phyloP scores from a whole-genome alignment of 495 filamentous ascomycete species.

The Penicillium ucsense region DNA sequence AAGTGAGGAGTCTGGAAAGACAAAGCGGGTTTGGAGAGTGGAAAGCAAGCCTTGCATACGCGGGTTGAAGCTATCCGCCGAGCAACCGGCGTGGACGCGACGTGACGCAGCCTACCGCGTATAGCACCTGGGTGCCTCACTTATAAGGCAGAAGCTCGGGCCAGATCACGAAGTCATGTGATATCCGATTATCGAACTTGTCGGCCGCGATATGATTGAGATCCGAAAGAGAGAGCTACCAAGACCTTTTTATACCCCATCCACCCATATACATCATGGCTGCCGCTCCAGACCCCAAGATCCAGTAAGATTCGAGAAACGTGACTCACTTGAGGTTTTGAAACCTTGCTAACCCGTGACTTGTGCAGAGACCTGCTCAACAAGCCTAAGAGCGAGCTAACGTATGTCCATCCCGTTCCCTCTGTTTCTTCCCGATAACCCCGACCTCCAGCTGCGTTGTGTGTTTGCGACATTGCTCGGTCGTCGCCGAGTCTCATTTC shows the following conservation, averaged over 20 bases:
- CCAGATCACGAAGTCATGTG: constrained; percentile 8
- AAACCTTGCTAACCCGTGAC: constrained; percentile 7
- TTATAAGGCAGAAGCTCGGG: background rate
- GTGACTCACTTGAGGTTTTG: constrained; percentile 7
- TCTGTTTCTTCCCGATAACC: background rate
- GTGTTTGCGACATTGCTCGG: no score
- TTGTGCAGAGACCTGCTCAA: constrained; percentile 60
- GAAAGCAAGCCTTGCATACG: constrained; percentile 33
- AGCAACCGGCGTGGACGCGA: constrained; percentile 39
- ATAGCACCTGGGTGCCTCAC: background rate
- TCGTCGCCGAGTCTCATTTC: no score
- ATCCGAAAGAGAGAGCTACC: background rate
- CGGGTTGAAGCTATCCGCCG: constrained; percentile 25
- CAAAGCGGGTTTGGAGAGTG: constrained; percentile 17
- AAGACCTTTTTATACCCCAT: constrained; percentile 21
- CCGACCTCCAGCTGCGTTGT: background rate
- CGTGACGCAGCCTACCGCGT: constrained; percentile 25
- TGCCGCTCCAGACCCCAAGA: constrained; percentile 51
- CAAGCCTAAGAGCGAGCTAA: constrained; percentile 73
- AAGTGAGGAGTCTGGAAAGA: constrained; percentile 1
- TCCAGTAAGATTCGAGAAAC: constrained; percentile 50
- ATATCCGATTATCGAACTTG: constrained; percentile 1
- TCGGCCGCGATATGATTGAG: constrained; percentile 1
- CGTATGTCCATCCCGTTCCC: constrained; percentile 41
- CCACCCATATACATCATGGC: constrained; percentile 44